phyloP scores from a whole-genome alignment of 2,329 filamentous ascomycete genomes.

The Triangularia verruculosa region DNA sequence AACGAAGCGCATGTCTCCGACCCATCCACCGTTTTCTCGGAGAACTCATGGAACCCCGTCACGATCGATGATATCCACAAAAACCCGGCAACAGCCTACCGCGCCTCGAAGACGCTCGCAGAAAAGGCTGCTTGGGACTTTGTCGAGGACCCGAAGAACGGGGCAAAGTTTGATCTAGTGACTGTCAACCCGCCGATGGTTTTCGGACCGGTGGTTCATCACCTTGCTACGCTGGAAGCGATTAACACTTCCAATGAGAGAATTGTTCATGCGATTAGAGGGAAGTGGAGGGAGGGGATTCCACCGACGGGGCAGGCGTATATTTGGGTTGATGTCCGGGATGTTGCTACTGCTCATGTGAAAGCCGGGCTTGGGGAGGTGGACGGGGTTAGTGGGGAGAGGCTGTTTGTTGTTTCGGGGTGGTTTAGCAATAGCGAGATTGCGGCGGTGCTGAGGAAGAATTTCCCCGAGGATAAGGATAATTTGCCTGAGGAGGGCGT shows the following conservation, averaged over 20 bases:
- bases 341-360: constrained; percentile 53
- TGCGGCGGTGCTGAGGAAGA: constrained; percentile 41
- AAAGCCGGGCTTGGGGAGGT: constrained; percentile 45
- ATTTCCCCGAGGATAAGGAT: constrained; percentile 50
- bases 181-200: constrained; percentile 56
- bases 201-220: constrained; percentile 50
- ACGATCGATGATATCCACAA: constrained; percentile 44
- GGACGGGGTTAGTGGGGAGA: constrained; percentile 46
- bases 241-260: constrained; percentile 55
- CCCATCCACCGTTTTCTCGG: constrained; percentile 42
- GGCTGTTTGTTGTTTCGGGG: constrained; percentile 50
- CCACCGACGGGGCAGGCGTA: constrained; percentile 40
- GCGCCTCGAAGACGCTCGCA: constrained; percentile 53
- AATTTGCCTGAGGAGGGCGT: constrained; percentile 45
- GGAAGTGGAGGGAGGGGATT: constrained; percentile 46
- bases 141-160: constrained; percentile 35
- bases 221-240: constrained; percentile 42
- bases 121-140: constrained; percentile 55
- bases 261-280: constrained; percentile 49
- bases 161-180: constrained; percentile 48
- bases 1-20: constrained; percentile 38
- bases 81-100: constrained; percentile 46
- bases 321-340: constrained; percentile 56
- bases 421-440: constrained; percentile 47
- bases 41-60: constrained; percentile 53